Base-by-base conservation (phyloP, 371 early-diverging fungal genomes). In the Actinomucor elegans region DNA sequence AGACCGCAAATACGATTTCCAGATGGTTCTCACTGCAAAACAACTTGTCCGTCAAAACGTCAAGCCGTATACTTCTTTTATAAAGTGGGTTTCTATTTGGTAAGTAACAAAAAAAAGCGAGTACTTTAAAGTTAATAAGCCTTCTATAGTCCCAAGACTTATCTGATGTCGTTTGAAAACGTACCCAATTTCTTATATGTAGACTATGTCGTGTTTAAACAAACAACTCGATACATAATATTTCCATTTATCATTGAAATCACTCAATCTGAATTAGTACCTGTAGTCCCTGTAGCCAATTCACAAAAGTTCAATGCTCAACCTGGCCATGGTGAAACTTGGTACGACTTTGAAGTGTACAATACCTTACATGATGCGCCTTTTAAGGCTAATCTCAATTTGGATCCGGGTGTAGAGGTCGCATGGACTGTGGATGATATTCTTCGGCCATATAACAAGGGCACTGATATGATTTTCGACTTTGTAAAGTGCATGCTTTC, bases 1-100 rank as follows among this genome's bases (percentile, higher is more conserved):
- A 11, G 81, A 78, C 28, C 63, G 77, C 29, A 72, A 74, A 38
- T 53, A 61, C 21, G 81, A 80, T 23, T 80, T 78, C 29, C 61
- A 71, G 15, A 32, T 78, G 17, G 55, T 52, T 5, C 23, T 80
- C 9, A 47, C 59, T 1, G 44, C 67, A 0, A 50, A 66, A 33
- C 59, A 66, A 17, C 35, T 57, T 9, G 31, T 69, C 6, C 49
- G 77, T 5, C 23, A 37, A n/a, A 71, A 77, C 37, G 73, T 73
- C 4, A 74, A 73, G 26, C 81, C 81, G 0, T 78, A 67, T 31
- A 67, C 51, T 3, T 67, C 78, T 0, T 80, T 80, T 47, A 64
- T 66, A n/a, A 71, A 76, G 36, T 67, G 68, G 35, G 40, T 69
- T 1, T 66, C 77, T 15, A 58, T 77, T 8, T 61, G 73, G 76